A percentile compares a stretch with the other conserved stretches of the same genome.
These are phyloP conservation scores for Rossbeevera mucosa DNA, from an alignment of 768 basidiomycete genomes.

Conservation along the genomic window DNA sequence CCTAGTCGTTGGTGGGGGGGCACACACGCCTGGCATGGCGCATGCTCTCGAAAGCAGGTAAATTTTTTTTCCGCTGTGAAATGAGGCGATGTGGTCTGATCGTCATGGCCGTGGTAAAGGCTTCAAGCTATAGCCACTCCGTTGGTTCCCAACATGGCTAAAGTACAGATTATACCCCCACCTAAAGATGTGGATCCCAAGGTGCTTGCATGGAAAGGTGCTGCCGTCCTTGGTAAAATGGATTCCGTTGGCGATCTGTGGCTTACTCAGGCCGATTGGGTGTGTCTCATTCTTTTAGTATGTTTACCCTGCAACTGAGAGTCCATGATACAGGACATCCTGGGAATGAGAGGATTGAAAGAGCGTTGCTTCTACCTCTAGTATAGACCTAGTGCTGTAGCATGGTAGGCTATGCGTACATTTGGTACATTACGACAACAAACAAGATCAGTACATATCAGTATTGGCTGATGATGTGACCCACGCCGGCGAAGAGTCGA, in stretches of 20 bases:
- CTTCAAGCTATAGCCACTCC: slow-evolving; percentile 82
- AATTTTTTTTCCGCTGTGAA: not conserved
- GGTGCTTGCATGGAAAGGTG: slow-evolving; percentile 93
- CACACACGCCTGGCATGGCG: slow-evolving; percentile 74
- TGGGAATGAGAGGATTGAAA: slow-evolving; percentile 78
- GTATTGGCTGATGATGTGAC: not conserved
- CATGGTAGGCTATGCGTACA: not conserved
- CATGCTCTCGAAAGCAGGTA: slow-evolving; percentile 88
- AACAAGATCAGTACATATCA: not conserved
- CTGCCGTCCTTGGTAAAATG: slow-evolving; percentile 85
- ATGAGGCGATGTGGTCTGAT: slow-evolving; percentile 5
- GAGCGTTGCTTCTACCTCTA: slow-evolving; percentile 79
- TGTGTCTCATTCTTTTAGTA: slow-evolving; percentile 32
- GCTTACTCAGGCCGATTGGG: slow-evolving; percentile 87
- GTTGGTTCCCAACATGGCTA: slow-evolving; percentile 77
- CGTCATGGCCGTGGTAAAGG: slow-evolving; percentile 22
- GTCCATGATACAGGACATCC: slow-evolving; percentile 48
- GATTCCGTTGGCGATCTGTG: slow-evolving; percentile 87
- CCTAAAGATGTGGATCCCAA: slow-evolving; percentile 90
- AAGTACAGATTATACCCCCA: slow-evolving; percentile 88
- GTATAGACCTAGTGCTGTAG: slow-evolving; percentile 27
- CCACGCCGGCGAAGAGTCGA: slow-evolving; percentile 5
- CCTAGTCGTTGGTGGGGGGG: slow-evolving; percentile 81
- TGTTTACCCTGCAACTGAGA: slow-evolving; percentile 4
- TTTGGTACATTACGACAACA: slow-evolving; percentile 17